A percentile compares a stretch with the other conserved stretches of the same genome.
Conservation (phyloP, 78 protist species). For the Emiliania huxleyi region DNA sequence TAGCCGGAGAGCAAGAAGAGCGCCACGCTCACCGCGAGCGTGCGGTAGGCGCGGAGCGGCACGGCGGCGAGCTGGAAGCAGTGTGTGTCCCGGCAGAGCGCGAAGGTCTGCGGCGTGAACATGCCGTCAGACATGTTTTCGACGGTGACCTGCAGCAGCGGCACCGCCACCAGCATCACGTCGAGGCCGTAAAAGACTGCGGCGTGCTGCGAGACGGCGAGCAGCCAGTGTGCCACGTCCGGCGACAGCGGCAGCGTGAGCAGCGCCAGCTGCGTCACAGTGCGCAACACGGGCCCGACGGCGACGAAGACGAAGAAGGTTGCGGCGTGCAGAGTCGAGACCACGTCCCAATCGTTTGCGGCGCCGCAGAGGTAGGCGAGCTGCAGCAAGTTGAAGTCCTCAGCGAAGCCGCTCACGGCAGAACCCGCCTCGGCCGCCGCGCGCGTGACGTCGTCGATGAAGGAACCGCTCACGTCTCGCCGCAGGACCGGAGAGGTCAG, state of each 20-base stretch:
- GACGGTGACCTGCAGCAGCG: background rate
- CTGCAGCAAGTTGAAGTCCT: background rate
- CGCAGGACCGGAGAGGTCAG: no score
- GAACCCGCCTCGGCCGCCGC: background rate
- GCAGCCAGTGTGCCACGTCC: background rate
- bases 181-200: background rate
- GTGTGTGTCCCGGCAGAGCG: background rate
- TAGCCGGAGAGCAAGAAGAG: background rate
- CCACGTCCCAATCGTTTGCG: background rate
- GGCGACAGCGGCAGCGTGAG: background rate
- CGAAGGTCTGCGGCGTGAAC: background rate
- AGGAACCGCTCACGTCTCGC: no score
- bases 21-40: background rate
- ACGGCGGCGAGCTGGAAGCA: background rate
- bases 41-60: background rate
- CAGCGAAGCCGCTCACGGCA: background rate
- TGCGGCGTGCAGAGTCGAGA: background rate
- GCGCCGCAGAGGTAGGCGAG: background rate
- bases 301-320: background rate
- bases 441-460: no score
- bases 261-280: background rate
- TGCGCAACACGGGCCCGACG: background rate
- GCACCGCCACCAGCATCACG: background rate
- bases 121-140: background rate
- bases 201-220: background rate